phyloP scores from a whole-genome alignment of 148 eudicot species.

The Selenicereus undatus region DNA sequence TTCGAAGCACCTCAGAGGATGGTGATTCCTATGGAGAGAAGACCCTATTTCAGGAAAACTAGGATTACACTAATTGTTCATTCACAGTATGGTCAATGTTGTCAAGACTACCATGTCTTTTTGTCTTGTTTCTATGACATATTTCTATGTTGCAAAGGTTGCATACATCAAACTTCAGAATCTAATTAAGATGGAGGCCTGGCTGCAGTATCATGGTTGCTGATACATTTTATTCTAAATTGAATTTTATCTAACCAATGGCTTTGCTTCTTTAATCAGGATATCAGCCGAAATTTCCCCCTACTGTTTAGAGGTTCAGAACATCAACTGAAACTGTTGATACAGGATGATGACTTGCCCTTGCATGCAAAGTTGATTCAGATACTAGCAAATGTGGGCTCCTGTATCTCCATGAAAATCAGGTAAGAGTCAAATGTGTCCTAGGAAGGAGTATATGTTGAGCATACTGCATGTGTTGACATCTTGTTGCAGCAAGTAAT shows the following conservation, averaged over 20 bases:
- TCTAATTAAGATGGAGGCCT: neutral
- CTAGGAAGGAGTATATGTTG: neutral
- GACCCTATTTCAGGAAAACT: neutral
- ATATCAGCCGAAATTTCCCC: constrained; percentile 58
- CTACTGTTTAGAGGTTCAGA: constrained; percentile 71
- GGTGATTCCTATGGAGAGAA: neutral
- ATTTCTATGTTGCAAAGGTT: neutral
- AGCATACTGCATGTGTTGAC: neutral
- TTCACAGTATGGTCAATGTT: neutral
- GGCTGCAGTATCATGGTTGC: neutral
- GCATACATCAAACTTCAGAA: neutral
- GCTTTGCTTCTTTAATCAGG: constrained; percentile 35
- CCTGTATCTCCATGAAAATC: constrained; percentile 42
- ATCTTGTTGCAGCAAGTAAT: neutral
- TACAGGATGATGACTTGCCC: constrained; percentile 42
- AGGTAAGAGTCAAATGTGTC: constrained; percentile 39
- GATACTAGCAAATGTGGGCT: constrained; percentile 57
- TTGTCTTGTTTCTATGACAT: neutral
- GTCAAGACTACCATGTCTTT: neutral
- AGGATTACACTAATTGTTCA: neutral
- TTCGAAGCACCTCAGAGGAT: neutral
- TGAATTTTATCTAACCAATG: neutral
- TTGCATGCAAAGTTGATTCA: constrained; percentile 50
- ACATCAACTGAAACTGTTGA: constrained; percentile 43
- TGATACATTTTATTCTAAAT: neutral